Conservation (phyloP, 169 alveolate genomes). For the Neospora caninum region DNA sequence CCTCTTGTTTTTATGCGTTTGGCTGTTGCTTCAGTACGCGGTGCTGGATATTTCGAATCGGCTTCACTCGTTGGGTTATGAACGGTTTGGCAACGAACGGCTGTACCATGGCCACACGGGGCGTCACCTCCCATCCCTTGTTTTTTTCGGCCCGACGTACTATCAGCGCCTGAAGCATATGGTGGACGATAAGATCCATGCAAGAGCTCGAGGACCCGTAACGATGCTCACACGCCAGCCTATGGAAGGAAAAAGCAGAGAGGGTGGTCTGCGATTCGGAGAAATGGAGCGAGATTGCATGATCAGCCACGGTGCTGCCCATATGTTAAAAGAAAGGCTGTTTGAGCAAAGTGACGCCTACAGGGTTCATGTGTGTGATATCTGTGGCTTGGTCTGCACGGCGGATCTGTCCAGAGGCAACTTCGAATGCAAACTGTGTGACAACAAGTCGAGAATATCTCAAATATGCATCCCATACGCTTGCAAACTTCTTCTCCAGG, state of each 20-base stretch:
- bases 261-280: slow-evolving; percentile 93
- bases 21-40: slow-evolving; percentile 79
- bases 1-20: background rate
- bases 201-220: slow-evolving; percentile 99
- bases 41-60: slow-evolving; percentile 97
- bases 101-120: slow-evolving; percentile 86
- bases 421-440: slow-evolving; percentile 67
- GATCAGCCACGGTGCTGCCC: slow-evolving; percentile 99
- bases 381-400: slow-evolving; percentile 95
- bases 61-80: slow-evolving; percentile 96
- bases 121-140: slow-evolving; percentile 78
- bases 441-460: slow-evolving; percentile 74
- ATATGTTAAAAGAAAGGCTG: slow-evolving; percentile 98
- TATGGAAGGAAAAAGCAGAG: slow-evolving; percentile 96
- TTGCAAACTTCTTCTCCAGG: slow-evolving; percentile 96
- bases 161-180: slow-evolving; percentile 99
- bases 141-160: slow-evolving; percentile 99
- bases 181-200: slow-evolving; percentile 99
- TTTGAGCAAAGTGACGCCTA: slow-evolving; percentile 98
- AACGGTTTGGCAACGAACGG: slow-evolving; percentile 98
- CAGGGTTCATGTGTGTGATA: slow-evolving; percentile 98
- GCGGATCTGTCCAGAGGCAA: slow-evolving; percentile 93
- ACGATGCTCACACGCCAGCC: slow-evolving; percentile 99
- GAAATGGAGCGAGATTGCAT: slow-evolving; percentile 99
- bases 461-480: slow-evolving; percentile 98